These are phyloP conservation scores for Clonostachys sp. DNA, from an alignment of 2,329 filamentous ascomycete genomes.

Conservation along the genomic window DNA sequence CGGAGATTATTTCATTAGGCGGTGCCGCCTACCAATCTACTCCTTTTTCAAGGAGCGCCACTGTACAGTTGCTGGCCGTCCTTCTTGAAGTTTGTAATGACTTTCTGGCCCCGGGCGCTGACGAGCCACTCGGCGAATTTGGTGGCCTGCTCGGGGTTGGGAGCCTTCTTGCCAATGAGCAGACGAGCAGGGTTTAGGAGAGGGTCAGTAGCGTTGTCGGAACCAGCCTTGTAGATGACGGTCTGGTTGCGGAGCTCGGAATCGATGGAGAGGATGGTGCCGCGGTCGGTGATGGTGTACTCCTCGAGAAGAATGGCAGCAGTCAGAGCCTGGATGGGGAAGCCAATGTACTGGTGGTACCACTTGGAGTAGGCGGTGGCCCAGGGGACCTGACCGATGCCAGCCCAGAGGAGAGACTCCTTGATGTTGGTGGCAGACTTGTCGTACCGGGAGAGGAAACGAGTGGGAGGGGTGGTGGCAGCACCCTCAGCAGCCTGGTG, in stretches of 20 bases:
- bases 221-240: slow-evolving; percentile 26
- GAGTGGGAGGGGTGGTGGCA: slow-evolving; percentile 21
- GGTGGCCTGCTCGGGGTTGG: slow-evolving; percentile 23
- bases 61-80: slow-evolving; percentile 28
- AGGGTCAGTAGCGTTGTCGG: slow-evolving; percentile 25
- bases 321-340: slow-evolving; percentile 36
- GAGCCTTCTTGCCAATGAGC: slow-evolving; percentile 25
- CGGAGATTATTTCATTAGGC: too few species aligned
- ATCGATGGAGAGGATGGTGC: slow-evolving; percentile 34
- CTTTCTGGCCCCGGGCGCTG: slow-evolving; percentile 25
- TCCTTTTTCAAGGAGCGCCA: slow-evolving; percentile 15
- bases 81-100: slow-evolving; percentile 29
- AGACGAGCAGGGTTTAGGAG: slow-evolving; percentile 37
- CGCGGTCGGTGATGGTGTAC: slow-evolving; percentile 41
- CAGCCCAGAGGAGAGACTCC: slow-evolving; percentile 36
- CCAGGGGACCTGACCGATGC: slow-evolving; percentile 41
- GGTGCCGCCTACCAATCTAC: too few species aligned
- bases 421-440: slow-evolving; percentile 45
- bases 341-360: slow-evolving; percentile 41
- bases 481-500: slow-evolving; percentile 23
- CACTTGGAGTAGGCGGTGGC: slow-evolving; percentile 34
- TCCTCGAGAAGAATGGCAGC: slow-evolving; percentile 33
- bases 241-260: slow-evolving; percentile 21
- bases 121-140: slow-evolving; percentile 32
- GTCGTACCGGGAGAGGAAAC: slow-evolving; percentile 38